These are phyloP conservation scores for Verbascum thapsus DNA, from an alignment of 257 asterid species.

Conservation along the genomic window DNA sequence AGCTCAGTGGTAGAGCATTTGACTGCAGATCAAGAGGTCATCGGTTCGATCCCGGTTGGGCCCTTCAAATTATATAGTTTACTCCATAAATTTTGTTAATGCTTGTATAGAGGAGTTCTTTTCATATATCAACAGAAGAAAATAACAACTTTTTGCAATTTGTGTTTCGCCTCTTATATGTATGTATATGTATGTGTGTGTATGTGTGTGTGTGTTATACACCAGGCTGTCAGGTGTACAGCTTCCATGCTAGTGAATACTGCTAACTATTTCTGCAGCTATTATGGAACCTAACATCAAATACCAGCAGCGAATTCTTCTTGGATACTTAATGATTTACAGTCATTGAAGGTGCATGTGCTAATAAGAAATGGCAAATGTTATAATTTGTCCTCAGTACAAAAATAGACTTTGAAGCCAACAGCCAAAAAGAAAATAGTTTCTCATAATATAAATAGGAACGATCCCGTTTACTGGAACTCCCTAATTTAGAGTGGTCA, in stretches of 20 bases:
- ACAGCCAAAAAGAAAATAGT: neutral
- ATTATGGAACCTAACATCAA: neutral
- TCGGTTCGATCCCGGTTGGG: slow-evolving; percentile 81
- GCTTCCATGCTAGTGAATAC: too few species aligned
- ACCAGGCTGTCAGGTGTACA: neutral
- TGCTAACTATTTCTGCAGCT: too few species aligned
- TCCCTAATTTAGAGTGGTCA: neutral
- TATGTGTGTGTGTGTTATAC: too few species aligned
- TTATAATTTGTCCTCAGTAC: neutral
- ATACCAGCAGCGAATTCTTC: neutral
- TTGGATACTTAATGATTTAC: too few species aligned
- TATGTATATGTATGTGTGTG: too few species aligned
- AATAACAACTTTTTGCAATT: too few species aligned
- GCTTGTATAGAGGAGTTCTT: too few species aligned
- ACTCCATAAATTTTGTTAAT: too few species aligned
- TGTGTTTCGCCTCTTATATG: too few species aligned
- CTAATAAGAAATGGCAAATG: neutral
- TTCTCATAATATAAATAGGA: slow-evolving; percentile 3
- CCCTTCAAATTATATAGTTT: slow-evolving; percentile 31
- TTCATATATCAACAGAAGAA: too few species aligned
- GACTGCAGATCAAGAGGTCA: slow-evolving; percentile 81
- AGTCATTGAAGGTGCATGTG: neutral
- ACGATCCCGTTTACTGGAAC: neutral
- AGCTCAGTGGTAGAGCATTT: slow-evolving; percentile 98
- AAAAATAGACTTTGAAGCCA: neutral